Evolutionary conservation across 1,284 basidiomycete species (phyloP).

Genomic region (Polyporus tsugae): DNA sequence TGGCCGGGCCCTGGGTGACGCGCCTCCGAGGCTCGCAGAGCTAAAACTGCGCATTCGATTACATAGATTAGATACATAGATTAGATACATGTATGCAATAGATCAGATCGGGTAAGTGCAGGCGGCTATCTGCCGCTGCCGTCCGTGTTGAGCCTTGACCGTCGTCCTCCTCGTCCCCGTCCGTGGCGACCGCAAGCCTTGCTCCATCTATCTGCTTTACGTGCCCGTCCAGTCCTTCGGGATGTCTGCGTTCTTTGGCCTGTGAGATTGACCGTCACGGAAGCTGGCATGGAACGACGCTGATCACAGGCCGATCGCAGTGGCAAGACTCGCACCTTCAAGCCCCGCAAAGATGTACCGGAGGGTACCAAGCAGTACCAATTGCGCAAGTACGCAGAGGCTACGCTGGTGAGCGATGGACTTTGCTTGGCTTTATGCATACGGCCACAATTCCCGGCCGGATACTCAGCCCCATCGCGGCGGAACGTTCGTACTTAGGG

Average conservation of each 20-base stretch:
- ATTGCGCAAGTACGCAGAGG: conserved; percentile 96
- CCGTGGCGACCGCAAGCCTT: not conserved
- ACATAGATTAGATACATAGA: conserved; percentile 13
- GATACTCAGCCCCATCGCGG: not conserved
- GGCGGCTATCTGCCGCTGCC: conserved; percentile 22
- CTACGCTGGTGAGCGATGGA: conserved; percentile 77
- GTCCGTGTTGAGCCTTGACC: conserved; percentile 20
- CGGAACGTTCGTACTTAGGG: conserved; percentile 59
- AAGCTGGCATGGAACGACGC: conserved; percentile 1
- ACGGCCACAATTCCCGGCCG: not conserved
- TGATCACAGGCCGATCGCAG: conserved; percentile 47
- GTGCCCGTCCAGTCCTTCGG: not conserved
- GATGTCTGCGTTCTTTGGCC: conserved; percentile 88
- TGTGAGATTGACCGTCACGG: conserved; percentile 58
- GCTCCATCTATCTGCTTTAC: not conserved
- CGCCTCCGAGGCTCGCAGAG: not conserved
- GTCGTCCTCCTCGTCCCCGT: conserved; percentile 11
- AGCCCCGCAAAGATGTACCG: conserved; percentile 93
- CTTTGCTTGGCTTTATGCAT: not conserved
- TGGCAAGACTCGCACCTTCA: conserved; percentile 94
- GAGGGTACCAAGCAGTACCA: conserved; percentile 98
- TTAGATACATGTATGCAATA: conserved; percentile 3
- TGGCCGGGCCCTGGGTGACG: not conserved
- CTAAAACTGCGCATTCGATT: conserved; percentile 3
- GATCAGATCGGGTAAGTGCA: not conserved